Percentiles rank a stretch among this genome's conserved stretches.
phyloP scores from a whole-genome alignment of 805 yeast genomes.

The Metschnikowia gelsemii region DNA sequence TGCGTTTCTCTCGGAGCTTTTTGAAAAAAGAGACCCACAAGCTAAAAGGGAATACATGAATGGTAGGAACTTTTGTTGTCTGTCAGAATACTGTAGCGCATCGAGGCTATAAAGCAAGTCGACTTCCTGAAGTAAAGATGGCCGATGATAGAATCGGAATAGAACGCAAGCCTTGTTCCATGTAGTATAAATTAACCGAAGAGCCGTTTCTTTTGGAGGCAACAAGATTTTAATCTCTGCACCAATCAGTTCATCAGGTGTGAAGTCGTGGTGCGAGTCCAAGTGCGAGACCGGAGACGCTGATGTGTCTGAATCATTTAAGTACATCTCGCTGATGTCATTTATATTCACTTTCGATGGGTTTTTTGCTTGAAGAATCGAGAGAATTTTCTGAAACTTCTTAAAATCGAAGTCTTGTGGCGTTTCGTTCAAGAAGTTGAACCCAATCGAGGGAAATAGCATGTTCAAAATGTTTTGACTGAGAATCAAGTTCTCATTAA shows the following conservation, averaged over 20 bases:
- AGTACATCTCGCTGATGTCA: conserved; percentile 31
- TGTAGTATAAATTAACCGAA: conserved; percentile 67
- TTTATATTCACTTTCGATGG: conserved; percentile 21
- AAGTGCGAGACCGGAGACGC: conserved; percentile 11
- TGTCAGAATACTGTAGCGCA: conserved; percentile 66
- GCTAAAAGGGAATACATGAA: conserved; percentile 85
- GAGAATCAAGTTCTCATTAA: conserved; percentile 21
- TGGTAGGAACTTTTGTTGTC: conserved; percentile 75
- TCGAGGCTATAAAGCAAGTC: conserved; percentile 75
- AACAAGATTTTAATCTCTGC: conserved; percentile 63
- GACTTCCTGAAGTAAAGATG: conserved; percentile 70
- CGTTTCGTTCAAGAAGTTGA: conserved; percentile 36
- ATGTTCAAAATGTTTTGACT: conserved; percentile 36
- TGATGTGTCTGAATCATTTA: conserved; percentile 27
- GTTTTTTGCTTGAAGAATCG: conserved; percentile 23
- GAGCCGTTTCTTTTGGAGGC: conserved; percentile 73
- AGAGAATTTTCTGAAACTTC: conserved; percentile 31
- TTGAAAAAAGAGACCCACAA: conserved; percentile 76
- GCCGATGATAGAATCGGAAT: conserved; percentile 83
- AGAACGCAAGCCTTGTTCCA: conserved; percentile 87
- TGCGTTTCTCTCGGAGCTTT: conserved; percentile 26
- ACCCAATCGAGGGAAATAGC: conserved; percentile 35
- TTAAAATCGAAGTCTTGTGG: conserved; percentile 33
- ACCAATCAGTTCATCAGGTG: conserved; percentile 28
- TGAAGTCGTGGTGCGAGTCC: conserved; percentile 14